Percentiles rank a stretch among this genome's conserved stretches.
phyloP scores from a whole-genome alignment of 139 green algal species.

The Tetratostichococcus sp. region DNA sequence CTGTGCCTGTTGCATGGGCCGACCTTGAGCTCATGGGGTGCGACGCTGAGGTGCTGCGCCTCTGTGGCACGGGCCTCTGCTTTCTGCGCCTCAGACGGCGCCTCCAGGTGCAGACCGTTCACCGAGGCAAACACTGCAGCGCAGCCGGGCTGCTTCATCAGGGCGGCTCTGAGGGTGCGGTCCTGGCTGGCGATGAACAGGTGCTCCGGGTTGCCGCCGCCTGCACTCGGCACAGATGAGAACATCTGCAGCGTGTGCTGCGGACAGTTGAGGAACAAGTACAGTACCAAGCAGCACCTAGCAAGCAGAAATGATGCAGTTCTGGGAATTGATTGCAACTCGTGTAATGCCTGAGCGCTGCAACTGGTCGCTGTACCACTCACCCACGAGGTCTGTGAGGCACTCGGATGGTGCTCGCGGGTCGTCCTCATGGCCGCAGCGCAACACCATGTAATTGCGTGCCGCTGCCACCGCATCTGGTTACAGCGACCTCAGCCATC shows the following conservation, averaged over 20 bases:
- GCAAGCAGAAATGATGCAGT: no score
- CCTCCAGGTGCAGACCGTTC: constrained; percentile 44
- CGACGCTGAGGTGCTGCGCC: background rate
- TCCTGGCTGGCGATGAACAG: constrained; percentile 57
- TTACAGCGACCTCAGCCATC: background rate
- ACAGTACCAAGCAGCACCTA: no score
- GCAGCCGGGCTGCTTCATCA: constrained; percentile 29
- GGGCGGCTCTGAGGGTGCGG: constrained; percentile 19
- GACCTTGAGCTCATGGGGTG: background rate
- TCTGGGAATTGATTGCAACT: no score
- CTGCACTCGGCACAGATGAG: constrained; percentile 12
- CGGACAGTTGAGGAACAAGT: no score
- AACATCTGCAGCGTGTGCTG: no score
- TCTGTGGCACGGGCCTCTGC: constrained; percentile 1
- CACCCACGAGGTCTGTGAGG: constrained; percentile 6
- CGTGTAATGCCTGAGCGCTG: no score
- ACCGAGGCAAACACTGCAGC: constrained; percentile 38
- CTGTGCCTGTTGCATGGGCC: no score
- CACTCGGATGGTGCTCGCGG: constrained; percentile 8
- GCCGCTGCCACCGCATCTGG: constrained; percentile 7
- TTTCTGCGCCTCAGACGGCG: constrained; percentile 27
- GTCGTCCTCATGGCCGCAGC: constrained; percentile 9
- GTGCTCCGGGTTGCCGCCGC: constrained; percentile 38
- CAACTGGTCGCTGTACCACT: no score
- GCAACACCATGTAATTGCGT: constrained; percentile 4